Conservation (phyloP, 495 filamentous ascomycete genomes). For the Jackrogersella minutella region DNA sequence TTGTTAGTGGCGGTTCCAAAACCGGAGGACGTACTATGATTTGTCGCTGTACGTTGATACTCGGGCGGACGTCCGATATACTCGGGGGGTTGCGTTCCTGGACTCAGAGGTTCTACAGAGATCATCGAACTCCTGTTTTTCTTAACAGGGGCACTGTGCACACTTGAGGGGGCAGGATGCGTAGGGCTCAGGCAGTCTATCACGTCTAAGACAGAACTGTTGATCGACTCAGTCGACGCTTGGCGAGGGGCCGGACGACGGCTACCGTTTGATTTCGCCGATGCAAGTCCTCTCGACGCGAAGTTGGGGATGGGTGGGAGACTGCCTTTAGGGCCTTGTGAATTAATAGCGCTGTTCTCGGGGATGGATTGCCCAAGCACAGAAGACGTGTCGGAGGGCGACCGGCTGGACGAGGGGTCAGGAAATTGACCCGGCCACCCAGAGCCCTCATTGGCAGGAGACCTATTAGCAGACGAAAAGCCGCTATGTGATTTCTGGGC, state of each 20-base stretch:
- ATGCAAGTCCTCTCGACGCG: conserved; percentile 39
- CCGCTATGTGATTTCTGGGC: conserved; percentile 34
- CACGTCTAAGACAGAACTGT: conserved; percentile 46
- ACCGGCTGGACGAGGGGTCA: conserved; percentile 24
- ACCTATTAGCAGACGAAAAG: conserved; percentile 29
- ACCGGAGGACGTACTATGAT: conserved; percentile 33
- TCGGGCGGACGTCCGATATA: conserved; percentile 40
- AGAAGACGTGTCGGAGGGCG: conserved; percentile 33
- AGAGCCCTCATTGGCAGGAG: conserved; percentile 26
- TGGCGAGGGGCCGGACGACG: conserved; percentile 34
- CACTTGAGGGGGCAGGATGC: conserved; percentile 2
- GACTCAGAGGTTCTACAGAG: conserved; percentile 26
- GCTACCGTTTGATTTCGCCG: conserved; percentile 27
- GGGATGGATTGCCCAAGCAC: conserved; percentile 31
- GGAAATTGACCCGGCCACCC: conserved; percentile 28
- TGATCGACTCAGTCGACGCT: conserved; percentile 45
- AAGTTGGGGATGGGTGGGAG: conserved; percentile 25
- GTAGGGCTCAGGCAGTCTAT: conserved; percentile 38
- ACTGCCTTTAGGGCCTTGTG: conserved; percentile 24
- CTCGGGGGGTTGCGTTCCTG: conserved; percentile 25
- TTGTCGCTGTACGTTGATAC: conserved; percentile 28
- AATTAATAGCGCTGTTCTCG: conserved; percentile 25
- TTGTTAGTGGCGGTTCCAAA: conserved; percentile 28
- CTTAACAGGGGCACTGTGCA: not conserved
- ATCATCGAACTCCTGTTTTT: conserved; percentile 17